Evolutionary conservation across 2,329 filamentous ascomycete genomes (phyloP).

Genomic region (Trichoderma brevicompactum): DNA sequence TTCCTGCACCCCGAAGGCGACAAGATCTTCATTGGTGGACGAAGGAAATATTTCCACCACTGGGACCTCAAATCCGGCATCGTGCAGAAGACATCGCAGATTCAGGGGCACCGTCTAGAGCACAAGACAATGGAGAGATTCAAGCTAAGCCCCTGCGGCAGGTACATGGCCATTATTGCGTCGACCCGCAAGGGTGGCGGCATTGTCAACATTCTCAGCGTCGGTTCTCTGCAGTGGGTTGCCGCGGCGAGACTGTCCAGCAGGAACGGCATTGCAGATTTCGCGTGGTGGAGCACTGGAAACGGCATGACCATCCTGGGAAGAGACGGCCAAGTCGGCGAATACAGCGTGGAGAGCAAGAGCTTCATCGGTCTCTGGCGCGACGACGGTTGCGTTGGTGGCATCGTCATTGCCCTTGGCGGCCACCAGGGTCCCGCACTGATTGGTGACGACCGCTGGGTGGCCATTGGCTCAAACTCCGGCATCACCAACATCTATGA

Average conservation of each 20-base stretch:
- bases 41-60: constrained; percentile 88
- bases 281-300: constrained; percentile 89
- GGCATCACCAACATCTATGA: constrained; percentile 96
- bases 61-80: constrained; percentile 85
- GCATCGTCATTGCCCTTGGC: constrained; percentile 80
- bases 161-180: constrained; percentile 82
- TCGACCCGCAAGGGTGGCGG: constrained; percentile 84
- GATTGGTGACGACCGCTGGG: constrained; percentile 83
- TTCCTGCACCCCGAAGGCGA: constrained; percentile 76
- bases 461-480: constrained; percentile 81
- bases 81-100: constrained; percentile 79
- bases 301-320: constrained; percentile 81
- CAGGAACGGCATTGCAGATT: constrained; percentile 82
- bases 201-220: constrained; percentile 81
- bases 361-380: constrained; percentile 81
- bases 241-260: constrained; percentile 81
- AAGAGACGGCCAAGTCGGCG: constrained; percentile 86
- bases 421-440: constrained; percentile 63
- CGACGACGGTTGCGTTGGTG: constrained; percentile 87
- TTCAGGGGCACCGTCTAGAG: constrained; percentile 77
- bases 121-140: constrained; percentile 92
- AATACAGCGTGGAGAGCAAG: constrained; percentile 74
- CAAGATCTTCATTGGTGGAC: constrained; percentile 85
- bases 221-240: constrained; percentile 83
- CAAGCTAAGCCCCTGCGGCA: constrained; percentile 82